These are phyloP conservation scores for Polyporus arcularius DNA, from an alignment of 768 basidiomycete species.

Conservation along the genomic window DNA sequence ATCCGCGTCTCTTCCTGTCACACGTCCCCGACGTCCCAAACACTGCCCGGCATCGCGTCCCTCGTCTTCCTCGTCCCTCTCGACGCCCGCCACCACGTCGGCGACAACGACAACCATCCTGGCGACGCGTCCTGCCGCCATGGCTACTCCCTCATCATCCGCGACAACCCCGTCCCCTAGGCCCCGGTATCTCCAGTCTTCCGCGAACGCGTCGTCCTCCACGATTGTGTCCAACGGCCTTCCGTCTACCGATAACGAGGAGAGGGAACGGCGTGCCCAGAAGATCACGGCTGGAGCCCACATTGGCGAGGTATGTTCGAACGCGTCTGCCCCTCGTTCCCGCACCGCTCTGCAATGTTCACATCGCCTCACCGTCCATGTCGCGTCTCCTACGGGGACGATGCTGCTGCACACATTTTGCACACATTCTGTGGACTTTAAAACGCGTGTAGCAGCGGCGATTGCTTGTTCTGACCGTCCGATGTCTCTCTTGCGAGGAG, in stretches of 20 bases:
- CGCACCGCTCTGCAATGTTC: conserved; percentile 46
- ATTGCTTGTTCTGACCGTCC: background rate
- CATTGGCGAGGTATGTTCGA: conserved; percentile 63
- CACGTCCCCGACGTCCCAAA: conserved; percentile 25
- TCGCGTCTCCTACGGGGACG: background rate
- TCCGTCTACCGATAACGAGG: conserved; percentile 48
- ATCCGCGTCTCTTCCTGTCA: conserved; percentile 27
- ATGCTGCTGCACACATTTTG: background rate
- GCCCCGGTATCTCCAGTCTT: conserved; percentile 56
- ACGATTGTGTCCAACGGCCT: conserved; percentile 40
- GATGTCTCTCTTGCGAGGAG: background rate
- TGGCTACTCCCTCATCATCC: conserved; percentile 82
- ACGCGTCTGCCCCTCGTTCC: conserved; percentile 25
- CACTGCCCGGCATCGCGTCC: conserved; percentile 16
- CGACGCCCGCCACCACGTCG: conserved; percentile 3
- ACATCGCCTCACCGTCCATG: conserved; percentile 21
- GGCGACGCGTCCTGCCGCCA: conserved; percentile 31
- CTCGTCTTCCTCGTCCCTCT: background rate
- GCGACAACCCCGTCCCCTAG: conserved; percentile 83
- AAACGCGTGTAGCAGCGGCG: background rate
- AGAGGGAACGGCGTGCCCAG: conserved; percentile 66
- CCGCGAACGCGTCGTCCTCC: conserved; percentile 39
- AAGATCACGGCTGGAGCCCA: conserved; percentile 81
- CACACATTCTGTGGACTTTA: background rate
- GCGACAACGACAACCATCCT: background rate